Evolutionary conservation across 2,329 filamentous ascomycete genomes (phyloP).

Genomic region (Ascochyta koolunga): DNA sequence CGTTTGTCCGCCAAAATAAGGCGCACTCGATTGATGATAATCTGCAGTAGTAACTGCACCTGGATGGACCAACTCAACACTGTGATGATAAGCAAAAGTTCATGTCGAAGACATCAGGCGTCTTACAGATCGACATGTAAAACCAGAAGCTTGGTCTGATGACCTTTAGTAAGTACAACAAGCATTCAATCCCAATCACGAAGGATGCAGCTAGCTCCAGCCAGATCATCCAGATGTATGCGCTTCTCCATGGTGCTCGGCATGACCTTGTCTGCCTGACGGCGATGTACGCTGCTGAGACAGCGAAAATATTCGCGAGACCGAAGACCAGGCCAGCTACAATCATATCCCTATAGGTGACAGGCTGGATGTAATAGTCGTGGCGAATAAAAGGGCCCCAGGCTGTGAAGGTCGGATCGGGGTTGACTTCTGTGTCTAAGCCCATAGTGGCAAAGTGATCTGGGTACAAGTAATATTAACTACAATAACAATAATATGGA

Average conservation of each 20-base stretch:
- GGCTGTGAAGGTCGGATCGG: slow-evolving; percentile 25
- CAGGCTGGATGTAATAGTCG: slow-evolving; percentile 22
- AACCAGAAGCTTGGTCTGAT: slow-evolving; percentile 44
- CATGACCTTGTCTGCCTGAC: slow-evolving; percentile 30
- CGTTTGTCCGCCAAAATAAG: slow-evolving; percentile 28
- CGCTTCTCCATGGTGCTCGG: slow-evolving; percentile 35
- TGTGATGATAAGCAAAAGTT: slow-evolving; percentile 13
- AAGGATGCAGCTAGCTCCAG: slow-evolving; percentile 52
- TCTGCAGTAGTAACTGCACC: slow-evolving; percentile 38
- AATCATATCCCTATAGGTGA: slow-evolving; percentile 27
- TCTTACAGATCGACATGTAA: slow-evolving; percentile 37
- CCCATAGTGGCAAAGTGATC: not conserved
- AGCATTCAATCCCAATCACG: slow-evolving; percentile 48
- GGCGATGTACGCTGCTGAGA: slow-evolving; percentile 40
- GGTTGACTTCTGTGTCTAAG: slow-evolving; percentile 22
- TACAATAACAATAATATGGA: not conserved
- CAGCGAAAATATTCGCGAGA: slow-evolving; percentile 27
- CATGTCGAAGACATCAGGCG: not conserved
- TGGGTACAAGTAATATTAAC: not conserved
- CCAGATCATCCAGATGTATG: slow-evolving; percentile 58
- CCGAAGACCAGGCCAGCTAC: slow-evolving; percentile 28
- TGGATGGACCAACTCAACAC: slow-evolving; percentile 36
- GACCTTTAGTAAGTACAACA: slow-evolving; percentile 37
- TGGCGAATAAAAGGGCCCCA: slow-evolving; percentile 36
- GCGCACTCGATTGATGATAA: slow-evolving; percentile 38